These are phyloP conservation scores for Fusarium hainanense DNA, from an alignment of 2,329 filamentous ascomycete species.

Conservation along the genomic window DNA sequence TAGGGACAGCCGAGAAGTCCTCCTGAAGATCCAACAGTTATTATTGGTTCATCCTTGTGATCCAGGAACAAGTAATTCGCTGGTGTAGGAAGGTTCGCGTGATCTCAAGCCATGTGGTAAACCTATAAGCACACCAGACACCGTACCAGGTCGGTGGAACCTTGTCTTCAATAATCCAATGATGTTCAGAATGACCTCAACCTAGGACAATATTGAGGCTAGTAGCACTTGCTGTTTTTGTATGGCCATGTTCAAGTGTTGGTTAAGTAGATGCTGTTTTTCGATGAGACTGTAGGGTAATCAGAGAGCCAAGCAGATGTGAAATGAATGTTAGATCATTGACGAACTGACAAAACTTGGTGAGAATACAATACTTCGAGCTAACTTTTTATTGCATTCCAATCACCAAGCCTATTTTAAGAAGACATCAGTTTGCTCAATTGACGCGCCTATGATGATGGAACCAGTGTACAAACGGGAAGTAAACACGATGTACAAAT, in stretches of 20 bases:
- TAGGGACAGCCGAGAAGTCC: conserved; percentile 14
- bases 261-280: not conserved
- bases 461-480: not conserved
- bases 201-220: not conserved
- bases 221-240: not conserved
- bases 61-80: conserved; percentile 15
- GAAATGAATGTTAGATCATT: not conserved
- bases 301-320: not conserved
- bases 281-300: not conserved
- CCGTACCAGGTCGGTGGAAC: not conserved
- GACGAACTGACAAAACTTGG: not conserved
- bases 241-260: not conserved
- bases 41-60: conserved; percentile 10
- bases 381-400: conserved; percentile 32
- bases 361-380: not conserved
- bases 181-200: too few species aligned
- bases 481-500: accelerated
- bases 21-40: not conserved
- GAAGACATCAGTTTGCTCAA: not conserved
- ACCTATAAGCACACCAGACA: not conserved
- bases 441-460: not conserved
- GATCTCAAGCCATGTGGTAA: not conserved
- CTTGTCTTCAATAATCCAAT: not conserved
- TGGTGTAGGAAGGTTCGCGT: not conserved
- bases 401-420: not conserved